Conservation (phyloP, 208 protist species). For the Endotrypanum monterogeii region DNA sequence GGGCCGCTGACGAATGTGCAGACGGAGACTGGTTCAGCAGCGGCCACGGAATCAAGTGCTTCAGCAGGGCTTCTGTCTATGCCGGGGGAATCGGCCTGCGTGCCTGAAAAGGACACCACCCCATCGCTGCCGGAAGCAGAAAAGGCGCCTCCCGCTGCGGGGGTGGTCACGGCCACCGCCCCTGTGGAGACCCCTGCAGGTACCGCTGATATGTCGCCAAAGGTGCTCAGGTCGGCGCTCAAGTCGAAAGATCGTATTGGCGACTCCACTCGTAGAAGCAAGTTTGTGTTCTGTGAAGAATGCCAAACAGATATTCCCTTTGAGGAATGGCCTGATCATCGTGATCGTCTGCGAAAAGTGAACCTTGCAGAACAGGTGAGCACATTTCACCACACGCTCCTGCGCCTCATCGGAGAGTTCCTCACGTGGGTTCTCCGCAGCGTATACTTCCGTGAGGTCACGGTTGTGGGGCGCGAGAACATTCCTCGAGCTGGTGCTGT, state of each 20-base stretch:
- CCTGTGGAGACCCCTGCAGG: background rate
- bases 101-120: background rate
- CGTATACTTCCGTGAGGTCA: conserved; percentile 94
- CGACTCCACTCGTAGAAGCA: conserved; percentile 16
- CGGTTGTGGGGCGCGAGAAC: conserved; percentile 86
- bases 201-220: background rate
- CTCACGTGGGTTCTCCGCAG: conserved; percentile 86
- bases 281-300: conserved; percentile 57
- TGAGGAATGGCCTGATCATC: conserved; percentile 77
- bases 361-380: conserved; percentile 53
- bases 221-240: conserved; percentile 20
- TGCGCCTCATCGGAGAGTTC: conserved; percentile 75
- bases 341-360: conserved; percentile 68
- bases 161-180: background rate
- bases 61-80: background rate
- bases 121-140: background rate
- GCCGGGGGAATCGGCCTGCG: background rate
- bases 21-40: background rate
- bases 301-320: conserved; percentile 71
- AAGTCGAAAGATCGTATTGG: conserved; percentile 60
- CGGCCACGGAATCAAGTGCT: background rate
- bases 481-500: conserved; percentile 87
- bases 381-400: conserved; percentile 47
- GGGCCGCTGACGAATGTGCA: background rate
- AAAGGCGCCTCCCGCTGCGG: background rate